Evolutionary conservation across 768 basidiomycete species (phyloP).

Genomic region (Lentinula guzmanii): DNA sequence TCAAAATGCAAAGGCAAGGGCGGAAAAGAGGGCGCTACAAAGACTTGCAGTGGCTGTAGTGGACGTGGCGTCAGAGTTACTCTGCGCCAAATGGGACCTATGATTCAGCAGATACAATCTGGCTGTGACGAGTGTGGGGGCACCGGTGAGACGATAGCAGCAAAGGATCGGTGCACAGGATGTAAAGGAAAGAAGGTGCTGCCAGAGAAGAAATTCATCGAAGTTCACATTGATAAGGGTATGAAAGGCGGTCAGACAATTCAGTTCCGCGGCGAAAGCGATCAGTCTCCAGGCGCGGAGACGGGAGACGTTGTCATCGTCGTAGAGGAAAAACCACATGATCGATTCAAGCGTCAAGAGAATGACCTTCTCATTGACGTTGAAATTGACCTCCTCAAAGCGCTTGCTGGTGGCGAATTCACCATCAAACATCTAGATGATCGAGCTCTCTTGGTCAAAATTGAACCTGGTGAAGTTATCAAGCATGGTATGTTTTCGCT

Average conservation of each 20-base stretch:
- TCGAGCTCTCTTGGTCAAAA: slow-evolving; percentile 74
- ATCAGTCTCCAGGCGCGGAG: slow-evolving; percentile 82
- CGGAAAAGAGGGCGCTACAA: slow-evolving; percentile 94
- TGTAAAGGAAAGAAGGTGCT: slow-evolving; percentile 96
- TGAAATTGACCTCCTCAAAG: slow-evolving; percentile 91
- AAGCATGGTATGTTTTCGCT: slow-evolving; percentile 70
- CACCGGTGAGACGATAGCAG: slow-evolving; percentile 91
- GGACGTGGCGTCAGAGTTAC: slow-evolving; percentile 91
- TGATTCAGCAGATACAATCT: slow-evolving; percentile 99
- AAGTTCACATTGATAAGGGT: slow-evolving; percentile 97
- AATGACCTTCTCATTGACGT: slow-evolving; percentile 82
- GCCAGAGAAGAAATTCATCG: slow-evolving; percentile 93
- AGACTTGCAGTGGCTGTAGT: slow-evolving; percentile 66
- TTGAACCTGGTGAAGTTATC: slow-evolving; percentile 85
- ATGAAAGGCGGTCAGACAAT: slow-evolving; percentile 95
- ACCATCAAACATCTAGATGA: slow-evolving; percentile 92
- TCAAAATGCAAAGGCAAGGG: slow-evolving; percentile 92
- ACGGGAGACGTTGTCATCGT: slow-evolving; percentile 95
- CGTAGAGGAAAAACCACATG: slow-evolving; percentile 89
- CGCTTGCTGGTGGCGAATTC: slow-evolving; percentile 88
- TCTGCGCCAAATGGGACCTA: slow-evolving; percentile 96
- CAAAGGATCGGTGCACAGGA: slow-evolving; percentile 83
- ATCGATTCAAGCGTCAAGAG: slow-evolving; percentile 81
- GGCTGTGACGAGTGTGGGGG: slow-evolving; percentile 91
- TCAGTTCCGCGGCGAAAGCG: slow-evolving; percentile 84